phyloP scores from a whole-genome alignment of 2,329 filamentous ascomycete species.

The Colletotrichum tropicicola region DNA sequence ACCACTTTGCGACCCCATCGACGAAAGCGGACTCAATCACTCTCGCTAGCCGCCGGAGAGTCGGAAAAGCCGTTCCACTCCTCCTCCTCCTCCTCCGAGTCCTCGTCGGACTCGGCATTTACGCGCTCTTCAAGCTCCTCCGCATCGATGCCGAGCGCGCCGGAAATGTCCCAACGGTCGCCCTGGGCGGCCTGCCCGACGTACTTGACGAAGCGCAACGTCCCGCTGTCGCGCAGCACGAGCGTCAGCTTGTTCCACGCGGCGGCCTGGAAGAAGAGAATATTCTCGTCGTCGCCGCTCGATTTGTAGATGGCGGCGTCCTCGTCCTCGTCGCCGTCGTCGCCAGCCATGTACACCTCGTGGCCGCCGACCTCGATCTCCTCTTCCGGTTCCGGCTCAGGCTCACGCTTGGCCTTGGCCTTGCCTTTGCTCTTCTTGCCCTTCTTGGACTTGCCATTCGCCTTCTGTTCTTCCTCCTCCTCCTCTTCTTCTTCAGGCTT shows the following conservation, averaged over 20 bases:
- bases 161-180: constrained; percentile 92
- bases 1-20: too few relatives aligned
- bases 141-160: constrained; percentile 73
- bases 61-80: constrained; percentile 68
- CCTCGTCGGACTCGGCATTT: constrained; percentile 40
- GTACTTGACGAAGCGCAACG: constrained; percentile 96
- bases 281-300: constrained; percentile 77
- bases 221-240: constrained; percentile 86
- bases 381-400: constrained; percentile 35
- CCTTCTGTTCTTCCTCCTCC: constrained; percentile 45
- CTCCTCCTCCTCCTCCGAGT: constrained; percentile 54
- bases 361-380: constrained; percentile 70
- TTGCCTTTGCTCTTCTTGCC: constrained; percentile 42
- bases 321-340: constrained; percentile 72
- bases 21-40: constrained; percentile 38
- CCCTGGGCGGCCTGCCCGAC: constrained; percentile 84
- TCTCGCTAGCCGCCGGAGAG: constrained; percentile 37
- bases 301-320: constrained; percentile 86
- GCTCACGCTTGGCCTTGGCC: constrained; percentile 40
- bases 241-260: constrained; percentile 93
- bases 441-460: constrained; percentile 40
- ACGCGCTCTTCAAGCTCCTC: constrained; percentile 46
- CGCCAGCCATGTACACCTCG: constrained; percentile 93
- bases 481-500: constrained; percentile 56
- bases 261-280: constrained; percentile 69